Percentiles rank a stretch among this genome's conserved stretches.
Evolutionary conservation across 306 rosid genomes (phyloP).

Genomic region (Astragalus membranaceus): DNA sequence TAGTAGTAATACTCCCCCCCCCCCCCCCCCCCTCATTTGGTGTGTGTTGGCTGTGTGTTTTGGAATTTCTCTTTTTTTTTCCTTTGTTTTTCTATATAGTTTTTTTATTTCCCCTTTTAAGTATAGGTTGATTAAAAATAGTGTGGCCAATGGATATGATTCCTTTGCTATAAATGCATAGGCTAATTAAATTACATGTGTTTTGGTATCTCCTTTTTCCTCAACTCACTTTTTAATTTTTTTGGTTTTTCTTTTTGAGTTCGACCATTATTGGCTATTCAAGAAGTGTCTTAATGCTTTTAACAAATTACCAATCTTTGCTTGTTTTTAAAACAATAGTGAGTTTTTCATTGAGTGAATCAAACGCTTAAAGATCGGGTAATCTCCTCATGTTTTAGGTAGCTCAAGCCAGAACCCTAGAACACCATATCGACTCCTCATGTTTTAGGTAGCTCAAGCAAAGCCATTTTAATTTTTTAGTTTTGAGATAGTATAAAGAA

Average conservation of each 20-base stretch:
- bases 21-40: conserved; percentile 36
- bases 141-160: conserved; percentile 50
- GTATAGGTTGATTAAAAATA: conserved; percentile 37
- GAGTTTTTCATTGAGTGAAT: too few relatives aligned
- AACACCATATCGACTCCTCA: too few relatives aligned
- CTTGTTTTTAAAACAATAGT: too few relatives aligned
- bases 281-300: too few relatives aligned
- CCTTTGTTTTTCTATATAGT: conserved; percentile 4
- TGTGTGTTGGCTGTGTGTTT: conserved; percentile 43
- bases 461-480: background rate
- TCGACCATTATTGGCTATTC: too few relatives aligned
- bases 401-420: too few relatives aligned
- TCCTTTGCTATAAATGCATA: conserved; percentile 47
- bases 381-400: too few relatives aligned
- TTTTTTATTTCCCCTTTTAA: background rate
- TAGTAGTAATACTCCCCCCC: conserved; percentile 47
- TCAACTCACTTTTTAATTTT: too few relatives aligned
- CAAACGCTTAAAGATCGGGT: too few relatives aligned
- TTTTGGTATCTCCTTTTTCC: conserved; percentile 2
- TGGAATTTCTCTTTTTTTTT: background rate
- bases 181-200: conserved; percentile 36
- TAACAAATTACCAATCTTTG: too few relatives aligned
- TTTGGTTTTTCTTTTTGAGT: background rate
- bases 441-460: too few relatives aligned
- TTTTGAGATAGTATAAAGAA: conserved; percentile 17